Conservation (phyloP, 2,329 filamentous ascomycete species). For the Colletotrichum falcatum region DNA sequence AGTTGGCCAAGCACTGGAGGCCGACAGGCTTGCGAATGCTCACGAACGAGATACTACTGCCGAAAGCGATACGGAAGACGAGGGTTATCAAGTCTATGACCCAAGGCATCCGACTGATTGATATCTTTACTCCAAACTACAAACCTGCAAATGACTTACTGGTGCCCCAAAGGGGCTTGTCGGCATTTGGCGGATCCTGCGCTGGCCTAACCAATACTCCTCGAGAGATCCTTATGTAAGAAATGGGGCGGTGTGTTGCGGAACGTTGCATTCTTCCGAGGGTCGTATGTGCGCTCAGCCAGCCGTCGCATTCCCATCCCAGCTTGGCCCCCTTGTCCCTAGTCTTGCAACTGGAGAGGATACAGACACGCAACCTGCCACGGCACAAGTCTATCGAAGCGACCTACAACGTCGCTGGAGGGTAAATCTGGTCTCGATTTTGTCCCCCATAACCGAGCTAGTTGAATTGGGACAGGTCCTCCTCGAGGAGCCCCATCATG, state of each 20-base stretch:
- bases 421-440: neutral
- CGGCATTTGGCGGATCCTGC: neutral
- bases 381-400: too few species aligned
- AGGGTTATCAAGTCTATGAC: slow-evolving; percentile 77
- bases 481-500: slow-evolving; percentile 73
- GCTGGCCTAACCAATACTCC: neutral
- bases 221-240: too few species aligned
- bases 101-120: slow-evolving; percentile 71
- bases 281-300: neutral
- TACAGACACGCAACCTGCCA: neutral
- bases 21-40: slow-evolving; percentile 43
- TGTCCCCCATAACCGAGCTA: neutral
- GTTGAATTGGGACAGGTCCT: slow-evolving; percentile 64
- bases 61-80: slow-evolving; percentile 76
- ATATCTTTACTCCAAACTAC: slow-evolving; percentile 44
- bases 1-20: slow-evolving; percentile 31
- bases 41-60: slow-evolving; percentile 38
- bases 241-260: neutral
- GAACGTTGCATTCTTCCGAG: neutral
- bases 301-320: too few species aligned
- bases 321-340: neutral
- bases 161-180: neutral
- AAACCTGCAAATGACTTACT: neutral
- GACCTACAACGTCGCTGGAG: neutral
- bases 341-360: neutral